A percentile compares a stretch with the other conserved stretches of the same genome.
These are phyloP conservation scores for Histomonas meleagridis DNA, from an alignment of 208 protist species.

Conservation along the genomic window DNA sequence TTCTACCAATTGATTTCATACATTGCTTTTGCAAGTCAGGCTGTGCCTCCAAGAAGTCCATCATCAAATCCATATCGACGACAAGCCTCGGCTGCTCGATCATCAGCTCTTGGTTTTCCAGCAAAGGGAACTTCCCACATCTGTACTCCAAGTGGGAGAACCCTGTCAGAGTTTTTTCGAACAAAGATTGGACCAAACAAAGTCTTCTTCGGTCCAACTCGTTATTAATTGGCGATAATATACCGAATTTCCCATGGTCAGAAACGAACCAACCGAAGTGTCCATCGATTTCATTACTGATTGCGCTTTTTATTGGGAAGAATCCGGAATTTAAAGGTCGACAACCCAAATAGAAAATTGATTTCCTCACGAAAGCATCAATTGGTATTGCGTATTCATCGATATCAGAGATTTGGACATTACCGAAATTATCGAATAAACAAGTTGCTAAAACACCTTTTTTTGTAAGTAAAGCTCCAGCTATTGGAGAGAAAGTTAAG, in stretches of 20 bases:
- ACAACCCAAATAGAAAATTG: neutral
- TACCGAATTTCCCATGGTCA: neutral
- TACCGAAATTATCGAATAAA: neutral
- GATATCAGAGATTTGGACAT: neutral
- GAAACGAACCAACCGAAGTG: neutral
- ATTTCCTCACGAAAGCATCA: neutral
- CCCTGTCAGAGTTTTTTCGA: neutral
- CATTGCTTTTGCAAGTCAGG: neutral
- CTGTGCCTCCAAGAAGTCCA: neutral
- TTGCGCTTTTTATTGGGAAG: neutral
- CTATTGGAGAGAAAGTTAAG: neutral
- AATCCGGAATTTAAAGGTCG: neutral
- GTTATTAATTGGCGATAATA: neutral
- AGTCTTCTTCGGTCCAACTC: neutral
- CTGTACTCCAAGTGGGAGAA: neutral
- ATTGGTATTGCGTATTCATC: slow-evolving; percentile 19
- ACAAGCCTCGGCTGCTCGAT: neutral
- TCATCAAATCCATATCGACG: neutral
- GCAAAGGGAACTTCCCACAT: neutral
- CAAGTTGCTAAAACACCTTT: neutral
- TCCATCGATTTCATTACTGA: neutral
- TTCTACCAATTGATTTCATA: neutral
- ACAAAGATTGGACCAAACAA: neutral
- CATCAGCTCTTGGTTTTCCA: neutral
- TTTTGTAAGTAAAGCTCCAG: neutral